Percentiles rank a stretch among this genome's conserved stretches.
Conservation (phyloP, 2,329 filamentous ascomycete genomes). For the Hirsutella minnesotensis region DNA sequence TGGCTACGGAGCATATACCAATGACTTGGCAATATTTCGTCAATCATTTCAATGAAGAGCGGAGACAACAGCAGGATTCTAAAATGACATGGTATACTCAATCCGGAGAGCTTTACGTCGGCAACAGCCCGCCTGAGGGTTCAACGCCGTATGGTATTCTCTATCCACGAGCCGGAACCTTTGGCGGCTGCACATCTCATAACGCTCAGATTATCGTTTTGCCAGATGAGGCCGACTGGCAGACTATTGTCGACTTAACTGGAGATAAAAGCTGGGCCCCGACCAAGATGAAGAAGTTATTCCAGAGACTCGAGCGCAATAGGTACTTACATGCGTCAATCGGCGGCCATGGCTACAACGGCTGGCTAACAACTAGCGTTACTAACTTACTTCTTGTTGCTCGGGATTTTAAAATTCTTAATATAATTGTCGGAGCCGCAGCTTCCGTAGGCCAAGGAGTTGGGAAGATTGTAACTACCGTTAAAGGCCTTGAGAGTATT, state of each 20-base stretch:
- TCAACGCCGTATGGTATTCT: constrained; percentile 29
- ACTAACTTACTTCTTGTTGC: constrained; percentile 38
- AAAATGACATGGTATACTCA: constrained; percentile 46
- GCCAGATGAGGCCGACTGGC: constrained; percentile 47
- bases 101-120: constrained; percentile 35
- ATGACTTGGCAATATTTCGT: constrained; percentile 54
- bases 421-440: constrained; percentile 10
- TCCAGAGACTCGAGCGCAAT: constrained; percentile 42
- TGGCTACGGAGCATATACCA: constrained; percentile 40
- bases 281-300: constrained; percentile 48
- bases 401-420: constrained; percentile 38
- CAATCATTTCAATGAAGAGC: constrained; percentile 43
- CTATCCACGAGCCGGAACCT: constrained; percentile 33
- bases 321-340: constrained; percentile 23
- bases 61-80: constrained; percentile 39
- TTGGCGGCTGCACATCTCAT: constrained; percentile 44
- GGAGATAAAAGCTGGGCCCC: constrained; percentile 48
- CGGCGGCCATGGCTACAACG: constrained; percentile 42
- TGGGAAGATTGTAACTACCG: constrained; percentile 4
- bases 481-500: constrained; percentile 22
- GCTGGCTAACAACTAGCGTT: constrained; percentile 43
- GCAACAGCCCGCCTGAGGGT: constrained; percentile 22
- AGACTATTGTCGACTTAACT: constrained; percentile 43
- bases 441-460: constrained; percentile 16
- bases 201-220: constrained; percentile 50